Base-by-base conservation (phyloP, 2,329 filamentous ascomycete genomes). In the Venturia aucupariae region DNA sequence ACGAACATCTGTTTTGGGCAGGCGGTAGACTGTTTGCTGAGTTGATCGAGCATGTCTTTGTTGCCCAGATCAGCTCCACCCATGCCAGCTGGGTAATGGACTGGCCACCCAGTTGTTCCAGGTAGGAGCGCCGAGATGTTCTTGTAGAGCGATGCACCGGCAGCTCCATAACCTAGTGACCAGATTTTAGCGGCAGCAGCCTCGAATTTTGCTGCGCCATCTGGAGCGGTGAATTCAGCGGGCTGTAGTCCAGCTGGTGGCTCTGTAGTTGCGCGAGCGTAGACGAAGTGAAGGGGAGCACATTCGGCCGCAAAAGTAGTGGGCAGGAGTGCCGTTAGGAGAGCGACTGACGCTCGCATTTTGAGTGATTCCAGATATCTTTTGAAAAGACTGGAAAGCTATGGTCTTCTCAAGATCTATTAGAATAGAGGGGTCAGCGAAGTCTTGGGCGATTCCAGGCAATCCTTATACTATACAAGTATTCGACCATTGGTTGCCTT, bases 11-110 rank as follows among this genome's bases (percentile, higher is more conserved):
- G 39, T 15, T 64, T 41, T 17, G 64, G 64, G 39, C 64, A 65
- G 5, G 59, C 24, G 24, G 35, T 38, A 6, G 64, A 39, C 8
- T 55, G 60, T 13, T 24, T 55, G 6, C 6, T 22, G 6, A 65
- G 44, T 5, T 57, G 30, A 39, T 15, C 30, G 19, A 64, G 35
- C 61, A 65, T 62, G 27, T 65, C 64, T 39, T 27, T 44, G 24
- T 48, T 32, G 27, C 64, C 64, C 17, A 35, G 15, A 30, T 38
- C 27, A n/a, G 38, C 44, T 30, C 32, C 24, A 5, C n/a, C 27
- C 30, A 44, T 64, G 61, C 39, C 65, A 1, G 64, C 64, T 15
- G 64, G 64, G 22, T 65, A 65, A 44, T 65, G 61, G 2, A 65
- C 64, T 1, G 64, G 64, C 30, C 65, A 65, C 11, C 61, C 64